Evolutionary conservation across 345 rosid species (phyloP).

Genomic region (Rhodamnia argentea): DNA sequence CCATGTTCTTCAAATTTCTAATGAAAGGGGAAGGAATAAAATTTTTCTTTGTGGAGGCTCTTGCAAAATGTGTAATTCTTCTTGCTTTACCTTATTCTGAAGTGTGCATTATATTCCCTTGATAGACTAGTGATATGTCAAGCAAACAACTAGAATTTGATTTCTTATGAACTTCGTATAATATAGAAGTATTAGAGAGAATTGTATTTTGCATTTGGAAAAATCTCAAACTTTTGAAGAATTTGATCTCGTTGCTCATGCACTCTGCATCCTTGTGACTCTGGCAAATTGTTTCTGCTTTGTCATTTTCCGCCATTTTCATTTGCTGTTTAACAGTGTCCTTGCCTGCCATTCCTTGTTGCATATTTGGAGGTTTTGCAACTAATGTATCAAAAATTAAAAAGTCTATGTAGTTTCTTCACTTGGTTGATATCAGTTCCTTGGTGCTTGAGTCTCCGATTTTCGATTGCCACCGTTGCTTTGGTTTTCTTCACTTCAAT

Average conservation of each 20-base stretch:
- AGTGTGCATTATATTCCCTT: neutral
- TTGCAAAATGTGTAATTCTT: neutral
- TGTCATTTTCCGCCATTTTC: neutral
- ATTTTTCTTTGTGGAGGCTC: neutral
- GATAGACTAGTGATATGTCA: neutral
- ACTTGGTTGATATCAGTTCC: neutral
- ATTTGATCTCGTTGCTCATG: neutral
- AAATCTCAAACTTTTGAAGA: neutral
- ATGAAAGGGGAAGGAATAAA: neutral
- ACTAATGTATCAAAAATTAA: neutral
- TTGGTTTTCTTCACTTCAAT: neutral
- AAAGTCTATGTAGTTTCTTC: neutral
- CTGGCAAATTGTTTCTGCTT: neutral
- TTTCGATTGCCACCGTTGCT: neutral
- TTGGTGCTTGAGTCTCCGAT: neutral
- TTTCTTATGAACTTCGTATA: neutral
- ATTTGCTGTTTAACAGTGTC: neutral
- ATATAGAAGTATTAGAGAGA: neutral
- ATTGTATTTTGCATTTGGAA: neutral
- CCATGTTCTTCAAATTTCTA: neutral
- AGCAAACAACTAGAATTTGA: neutral
- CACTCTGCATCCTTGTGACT: neutral
- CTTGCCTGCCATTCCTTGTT: neutral
- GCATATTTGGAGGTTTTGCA: neutral
- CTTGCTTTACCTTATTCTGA: neutral